A percentile compares a stretch with the other conserved stretches of the same genome.
These are phyloP conservation scores for Astragalus membranaceus DNA, from an alignment of 306 rosid genomes.

Conservation along the genomic window DNA sequence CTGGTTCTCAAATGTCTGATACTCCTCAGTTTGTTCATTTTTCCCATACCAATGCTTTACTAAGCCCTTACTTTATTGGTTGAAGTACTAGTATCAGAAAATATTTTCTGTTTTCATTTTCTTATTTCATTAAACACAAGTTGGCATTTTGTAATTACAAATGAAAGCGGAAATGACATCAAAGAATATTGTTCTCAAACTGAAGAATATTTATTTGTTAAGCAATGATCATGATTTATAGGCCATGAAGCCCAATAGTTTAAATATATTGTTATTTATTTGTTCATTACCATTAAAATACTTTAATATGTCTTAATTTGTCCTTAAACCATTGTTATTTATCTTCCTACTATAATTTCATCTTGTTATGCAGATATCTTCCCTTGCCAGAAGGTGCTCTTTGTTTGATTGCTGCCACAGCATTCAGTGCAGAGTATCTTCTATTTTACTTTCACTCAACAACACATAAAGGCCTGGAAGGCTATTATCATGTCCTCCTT, in stretches of 20 bases:
- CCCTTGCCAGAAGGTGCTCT: constrained; percentile 65
- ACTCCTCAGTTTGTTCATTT: background rate
- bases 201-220: too few relatives aligned
- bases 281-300: too few relatives aligned
- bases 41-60: background rate
- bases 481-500: constrained; percentile 76
- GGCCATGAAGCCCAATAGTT: too few relatives aligned
- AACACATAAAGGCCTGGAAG: constrained; percentile 75
- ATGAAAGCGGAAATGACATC: too few relatives aligned
- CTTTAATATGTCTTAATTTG: too few relatives aligned
- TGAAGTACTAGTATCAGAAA: background rate
- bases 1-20: background rate
- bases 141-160: too few relatives aligned
- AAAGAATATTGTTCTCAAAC: too few relatives aligned
- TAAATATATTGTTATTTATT: too few relatives aligned
- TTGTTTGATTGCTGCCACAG: constrained; percentile 60
- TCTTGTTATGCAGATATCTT: constrained; percentile 37
- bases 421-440: constrained; percentile 72
- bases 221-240: too few relatives aligned
- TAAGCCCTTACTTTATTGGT: background rate
- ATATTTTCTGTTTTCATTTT: background rate
- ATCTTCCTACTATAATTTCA: background rate
- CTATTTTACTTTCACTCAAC: constrained; percentile 84
- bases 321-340: constrained; percentile 9
- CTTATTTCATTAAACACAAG: too few relatives aligned